Evolutionary conservation across 2,329 filamentous ascomycete species (phyloP).

Genomic region (Aspergillus bombycis): DNA sequence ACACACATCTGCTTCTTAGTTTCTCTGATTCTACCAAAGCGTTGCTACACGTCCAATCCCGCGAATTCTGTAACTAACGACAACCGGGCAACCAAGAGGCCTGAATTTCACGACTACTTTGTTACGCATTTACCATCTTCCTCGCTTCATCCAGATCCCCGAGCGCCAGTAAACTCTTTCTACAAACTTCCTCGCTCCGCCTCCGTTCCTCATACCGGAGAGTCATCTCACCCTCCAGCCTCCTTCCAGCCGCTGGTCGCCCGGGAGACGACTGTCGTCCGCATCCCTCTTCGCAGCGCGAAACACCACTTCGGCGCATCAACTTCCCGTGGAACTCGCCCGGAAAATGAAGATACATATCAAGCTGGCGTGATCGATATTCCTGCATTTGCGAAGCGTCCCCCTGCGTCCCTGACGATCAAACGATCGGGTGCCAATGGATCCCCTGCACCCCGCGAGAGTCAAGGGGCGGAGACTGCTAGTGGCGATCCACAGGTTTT

Average conservation of each 20-base stretch:
- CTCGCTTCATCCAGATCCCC: conserved; percentile 85
- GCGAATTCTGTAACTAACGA: conserved; percentile 22
- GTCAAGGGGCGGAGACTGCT: conserved; percentile 71
- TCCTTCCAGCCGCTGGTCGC: conserved; percentile 64
- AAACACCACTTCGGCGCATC: conserved; percentile 94
- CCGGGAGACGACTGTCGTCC: conserved; percentile 87
- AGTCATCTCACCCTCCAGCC: conserved; percentile 54
- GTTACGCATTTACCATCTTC: conserved; percentile 93
- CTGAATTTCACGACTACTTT: conserved; percentile 91
- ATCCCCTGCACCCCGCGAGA: conserved; percentile 42
- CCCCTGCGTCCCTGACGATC: conserved; percentile 66
- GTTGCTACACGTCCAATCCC: conserved; percentile 23
- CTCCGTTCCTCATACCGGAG: conserved; percentile 73
- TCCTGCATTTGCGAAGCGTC: conserved; percentile 85
- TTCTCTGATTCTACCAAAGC: conserved; percentile 33
- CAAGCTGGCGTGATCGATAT: conserved; percentile 93
- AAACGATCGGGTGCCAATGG: conserved; percentile 35
- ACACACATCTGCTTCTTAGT: conserved; percentile 26
- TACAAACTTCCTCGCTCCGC: conserved; percentile 87
- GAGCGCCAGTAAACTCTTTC: conserved; percentile 64
- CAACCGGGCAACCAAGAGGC: conserved; percentile 35
- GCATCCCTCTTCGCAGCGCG: conserved; percentile 88
- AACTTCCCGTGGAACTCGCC: conserved; percentile 76
- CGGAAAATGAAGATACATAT: conserved; percentile 91
- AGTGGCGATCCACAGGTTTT: conserved; percentile 94